These are phyloP conservation scores for Leucosporidium creatinivorum DNA, from an alignment of 768 basidiomycete genomes.

Conservation along the genomic window DNA sequence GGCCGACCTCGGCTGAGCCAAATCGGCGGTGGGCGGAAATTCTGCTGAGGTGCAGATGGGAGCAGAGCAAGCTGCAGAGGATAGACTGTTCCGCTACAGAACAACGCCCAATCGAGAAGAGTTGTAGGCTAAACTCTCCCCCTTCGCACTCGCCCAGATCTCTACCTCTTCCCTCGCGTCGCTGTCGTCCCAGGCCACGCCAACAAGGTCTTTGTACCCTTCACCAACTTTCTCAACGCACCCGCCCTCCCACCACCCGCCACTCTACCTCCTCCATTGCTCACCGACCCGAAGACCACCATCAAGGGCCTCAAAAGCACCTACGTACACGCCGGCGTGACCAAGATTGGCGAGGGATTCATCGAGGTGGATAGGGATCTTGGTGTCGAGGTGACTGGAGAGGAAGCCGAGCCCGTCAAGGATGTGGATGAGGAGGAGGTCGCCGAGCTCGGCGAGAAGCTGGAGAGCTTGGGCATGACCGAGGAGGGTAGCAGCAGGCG, in stretches of 20 bases:
- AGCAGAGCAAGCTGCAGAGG: not conserved
- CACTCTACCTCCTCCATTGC: not conserved
- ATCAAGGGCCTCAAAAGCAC: not conserved
- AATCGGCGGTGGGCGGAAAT: too few relatives aligned
- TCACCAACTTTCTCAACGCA: not conserved
- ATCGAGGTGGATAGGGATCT: conserved; percentile 35
- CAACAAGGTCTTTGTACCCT: conserved; percentile 17
- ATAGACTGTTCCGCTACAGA: too few relatives aligned
- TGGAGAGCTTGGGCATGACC: conserved; percentile 4
- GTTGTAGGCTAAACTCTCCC: not conserved
- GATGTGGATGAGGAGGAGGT: conserved; percentile 5
- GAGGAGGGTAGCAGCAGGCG: conserved; percentile 8
- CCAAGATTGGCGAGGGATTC: conserved; percentile 21
- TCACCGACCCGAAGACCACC: not conserved
- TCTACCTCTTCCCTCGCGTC: conserved; percentile 35
- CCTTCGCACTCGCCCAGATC: conserved; percentile 14
- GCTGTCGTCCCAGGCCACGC: conserved; percentile 35
- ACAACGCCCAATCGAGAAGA: too few relatives aligned
- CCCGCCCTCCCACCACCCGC: not conserved
- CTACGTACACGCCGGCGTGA: conserved; percentile 28
- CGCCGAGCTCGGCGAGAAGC: conserved; percentile 13
- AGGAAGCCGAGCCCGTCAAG: conserved; percentile 1
- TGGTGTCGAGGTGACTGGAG: not conserved
- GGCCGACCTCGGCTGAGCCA: not conserved
- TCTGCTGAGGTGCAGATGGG: not conserved